A percentile compares a stretch with the other conserved stretches of the same genome.
phyloP scores from a whole-genome alignment of 306 rosid genomes.

The Styphnolobium japonicum region DNA sequence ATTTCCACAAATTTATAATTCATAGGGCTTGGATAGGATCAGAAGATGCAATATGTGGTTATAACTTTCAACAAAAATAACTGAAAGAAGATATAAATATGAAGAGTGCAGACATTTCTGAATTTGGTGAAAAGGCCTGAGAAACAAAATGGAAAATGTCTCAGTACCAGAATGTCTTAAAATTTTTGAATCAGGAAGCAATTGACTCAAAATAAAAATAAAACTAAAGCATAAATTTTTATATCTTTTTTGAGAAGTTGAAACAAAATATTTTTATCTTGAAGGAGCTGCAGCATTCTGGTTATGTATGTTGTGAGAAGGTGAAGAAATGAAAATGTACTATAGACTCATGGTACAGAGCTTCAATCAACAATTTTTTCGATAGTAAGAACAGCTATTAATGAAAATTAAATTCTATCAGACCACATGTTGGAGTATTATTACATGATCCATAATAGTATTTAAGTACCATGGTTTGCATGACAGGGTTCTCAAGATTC shows the following conservation, averaged over 20 bases:
- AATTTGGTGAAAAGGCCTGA: background rate
- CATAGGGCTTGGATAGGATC: background rate
- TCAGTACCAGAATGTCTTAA: background rate
- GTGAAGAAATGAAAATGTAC: slow-evolving; percentile 7
- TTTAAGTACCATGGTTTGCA: background rate
- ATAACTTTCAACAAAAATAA: background rate
- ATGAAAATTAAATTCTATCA: background rate
- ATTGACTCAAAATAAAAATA: background rate
- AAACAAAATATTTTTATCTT: background rate
- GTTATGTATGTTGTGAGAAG: background rate
- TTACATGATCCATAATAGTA: background rate
- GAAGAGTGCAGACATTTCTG: background rate
- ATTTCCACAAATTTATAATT: background rate
- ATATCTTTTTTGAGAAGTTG: background rate
- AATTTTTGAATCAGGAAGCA: slow-evolving; percentile 9
- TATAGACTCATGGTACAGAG: background rate
- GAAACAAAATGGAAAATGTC: slow-evolving; percentile 3
- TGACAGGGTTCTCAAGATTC: slow-evolving; percentile 3
- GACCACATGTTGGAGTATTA: background rate
- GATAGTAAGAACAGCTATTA: background rate
- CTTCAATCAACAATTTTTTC: background rate
- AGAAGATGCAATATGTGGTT: background rate
- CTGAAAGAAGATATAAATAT: background rate
- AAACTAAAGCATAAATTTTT: background rate
- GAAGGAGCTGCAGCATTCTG: background rate